phyloP scores from a whole-genome alignment of 2,329 filamentous ascomycete genomes.

The Aspergillus fumigatus region DNA sequence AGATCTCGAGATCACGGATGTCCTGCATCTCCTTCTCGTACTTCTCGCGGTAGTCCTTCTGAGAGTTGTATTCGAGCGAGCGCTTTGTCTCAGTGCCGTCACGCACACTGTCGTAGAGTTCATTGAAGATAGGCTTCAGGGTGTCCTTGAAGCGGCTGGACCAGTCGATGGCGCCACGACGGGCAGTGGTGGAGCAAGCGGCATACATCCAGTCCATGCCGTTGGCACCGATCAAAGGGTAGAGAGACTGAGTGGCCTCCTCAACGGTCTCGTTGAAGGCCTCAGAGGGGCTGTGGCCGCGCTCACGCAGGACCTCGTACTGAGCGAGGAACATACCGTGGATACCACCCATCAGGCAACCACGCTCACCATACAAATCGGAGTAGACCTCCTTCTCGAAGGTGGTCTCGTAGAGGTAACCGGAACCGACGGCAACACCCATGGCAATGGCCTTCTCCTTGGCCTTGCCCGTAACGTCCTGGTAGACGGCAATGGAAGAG shows the following conservation, averaged over 20 bases:
- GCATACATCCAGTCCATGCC: constrained; percentile 99
- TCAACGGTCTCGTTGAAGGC: constrained; percentile 99
- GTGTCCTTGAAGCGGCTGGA: constrained; percentile 94
- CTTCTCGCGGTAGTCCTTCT: constrained; percentile 92
- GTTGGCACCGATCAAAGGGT: constrained; percentile 94
- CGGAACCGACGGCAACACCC: constrained; percentile 92
- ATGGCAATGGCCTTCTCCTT: constrained; percentile 97
- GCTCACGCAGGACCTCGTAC: constrained; percentile 99
- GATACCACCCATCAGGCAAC: constrained; percentile 99
- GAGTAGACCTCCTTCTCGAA: constrained; percentile 99
- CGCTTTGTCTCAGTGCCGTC: constrained; percentile 92
- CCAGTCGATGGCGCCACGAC: constrained; percentile 99
- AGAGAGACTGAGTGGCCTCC: constrained; percentile 96
- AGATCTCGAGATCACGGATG: constrained; percentile 98
- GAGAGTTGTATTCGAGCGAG: constrained; percentile 94
- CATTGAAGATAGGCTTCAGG: constrained; percentile 98
- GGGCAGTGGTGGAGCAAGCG: constrained; percentile 97
- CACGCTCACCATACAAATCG: constrained; percentile 98
- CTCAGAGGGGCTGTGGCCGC: constrained; percentile 94
- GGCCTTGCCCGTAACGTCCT: constrained; percentile 96
- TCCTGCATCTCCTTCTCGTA: constrained; percentile 99
- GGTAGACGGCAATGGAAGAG: constrained; percentile 96
- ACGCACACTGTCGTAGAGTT: constrained; percentile 89
- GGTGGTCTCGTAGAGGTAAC: constrained; percentile 99
- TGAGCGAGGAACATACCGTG: constrained; percentile 99